These are phyloP conservation scores for Straminergon stramineum DNA, from an alignment of 225 moss, liverwort and hornwort species.

Conservation along the genomic window DNA sequence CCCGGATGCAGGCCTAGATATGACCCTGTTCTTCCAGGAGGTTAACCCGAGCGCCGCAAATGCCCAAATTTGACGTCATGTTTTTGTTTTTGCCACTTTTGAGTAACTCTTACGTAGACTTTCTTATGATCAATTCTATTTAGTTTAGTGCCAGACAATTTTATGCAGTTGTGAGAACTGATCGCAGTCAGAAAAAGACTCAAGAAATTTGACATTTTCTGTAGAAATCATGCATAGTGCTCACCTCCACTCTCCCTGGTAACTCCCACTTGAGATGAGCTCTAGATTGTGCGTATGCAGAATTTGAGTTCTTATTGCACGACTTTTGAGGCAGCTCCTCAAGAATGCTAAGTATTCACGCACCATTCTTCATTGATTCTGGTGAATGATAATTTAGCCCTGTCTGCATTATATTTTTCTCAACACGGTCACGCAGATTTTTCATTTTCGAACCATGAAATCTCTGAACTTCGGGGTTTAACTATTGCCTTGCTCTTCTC, in stretches of 20 bases:
- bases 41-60: not conserved
- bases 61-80: not conserved
- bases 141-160: not conserved
- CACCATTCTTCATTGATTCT: not conserved
- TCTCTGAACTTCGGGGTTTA: not conserved
- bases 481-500: not conserved
- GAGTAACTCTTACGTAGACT: not conserved
- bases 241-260: not conserved
- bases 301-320: not conserved
- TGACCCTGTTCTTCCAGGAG: slow-evolving; percentile 41
- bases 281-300: not conserved
- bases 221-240: not conserved
- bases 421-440: not conserved
- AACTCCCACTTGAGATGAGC: not conserved
- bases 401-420: not conserved
- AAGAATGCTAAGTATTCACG: not conserved
- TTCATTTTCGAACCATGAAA: not conserved
- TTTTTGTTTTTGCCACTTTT: not conserved
- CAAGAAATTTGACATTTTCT: not conserved
- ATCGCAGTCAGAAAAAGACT: not conserved
- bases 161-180: not conserved
- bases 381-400: not conserved
- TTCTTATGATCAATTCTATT: not conserved
- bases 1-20: slow-evolving; percentile 34
- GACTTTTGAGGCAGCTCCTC: not conserved